A percentile compares a stretch with the other conserved stretches of the same genome.
Evolutionary conservation across 1,284 basidiomycete species (phyloP).

Genomic region (Ustilago shanxiensis): DNA sequence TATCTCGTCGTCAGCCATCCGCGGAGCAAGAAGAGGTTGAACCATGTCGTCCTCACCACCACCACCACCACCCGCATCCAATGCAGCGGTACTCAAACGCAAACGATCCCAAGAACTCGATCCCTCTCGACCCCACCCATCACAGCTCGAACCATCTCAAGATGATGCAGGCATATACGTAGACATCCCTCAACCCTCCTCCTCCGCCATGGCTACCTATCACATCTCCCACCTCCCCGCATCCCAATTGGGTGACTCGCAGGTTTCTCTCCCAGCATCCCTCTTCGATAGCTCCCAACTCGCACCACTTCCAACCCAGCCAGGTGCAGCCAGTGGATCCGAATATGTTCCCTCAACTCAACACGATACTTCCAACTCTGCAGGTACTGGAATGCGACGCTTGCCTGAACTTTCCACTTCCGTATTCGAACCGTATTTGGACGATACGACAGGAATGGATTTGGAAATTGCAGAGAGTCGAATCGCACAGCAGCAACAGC

Average conservation of each 20-base stretch:
- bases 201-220: slow-evolving; percentile 35
- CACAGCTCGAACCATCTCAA: slow-evolving; percentile 3
- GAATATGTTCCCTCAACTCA: slow-evolving; percentile 30
- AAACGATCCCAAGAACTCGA: slow-evolving; percentile 28
- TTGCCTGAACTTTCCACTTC: slow-evolving; percentile 27
- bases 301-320: background rate
- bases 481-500: slow-evolving; percentile 1
- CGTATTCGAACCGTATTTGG: slow-evolving; percentile 41
- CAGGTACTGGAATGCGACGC: slow-evolving; percentile 13
- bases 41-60: background rate
- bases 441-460: slow-evolving; percentile 42
- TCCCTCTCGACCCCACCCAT: slow-evolving; percentile 1
- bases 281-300: slow-evolving; percentile 7
- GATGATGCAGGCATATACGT: slow-evolving; percentile 6
- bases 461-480: slow-evolving; percentile 26
- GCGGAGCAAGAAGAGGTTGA: background rate
- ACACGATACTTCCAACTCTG: slow-evolving; percentile 11
- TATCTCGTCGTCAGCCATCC: background rate
- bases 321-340: slow-evolving; percentile 5
- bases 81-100: background rate
- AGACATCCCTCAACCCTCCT: slow-evolving; percentile 33
- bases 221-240: slow-evolving; percentile 16
- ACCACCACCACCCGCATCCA: background rate
- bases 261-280: slow-evolving; percentile 19
- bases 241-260: slow-evolving; percentile 11